Base-by-base conservation (phyloP, 1,284 basidiomycete genomes). In the Ustilago cynodontis region DNA sequence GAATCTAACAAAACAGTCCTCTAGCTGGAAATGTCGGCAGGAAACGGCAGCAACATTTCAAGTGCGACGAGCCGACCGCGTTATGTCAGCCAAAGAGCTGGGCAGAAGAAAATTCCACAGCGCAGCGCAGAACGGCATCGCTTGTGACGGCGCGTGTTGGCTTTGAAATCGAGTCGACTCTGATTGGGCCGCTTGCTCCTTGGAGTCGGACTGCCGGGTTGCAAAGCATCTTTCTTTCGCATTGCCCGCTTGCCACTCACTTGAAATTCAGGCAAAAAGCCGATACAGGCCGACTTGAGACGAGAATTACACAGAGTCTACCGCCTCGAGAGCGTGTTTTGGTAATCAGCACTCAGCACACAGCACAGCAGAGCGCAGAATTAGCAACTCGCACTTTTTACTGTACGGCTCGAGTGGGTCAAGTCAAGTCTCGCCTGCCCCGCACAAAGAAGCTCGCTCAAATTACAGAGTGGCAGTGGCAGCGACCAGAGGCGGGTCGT, bases 91-190 rank as follows among this genome's bases (percentile, higher is more conserved):
- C 22, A 37, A 22, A n/a, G 11, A 37, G 41, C 7, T 10, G 28
- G n/a, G 57, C 57, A 57, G 61, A 65, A 61, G 41, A 56, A 61
- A 50, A 51, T 54, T 31, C 49, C 31, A 26, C 28, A 18, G 49
- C 22, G 39, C 28, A 20, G 28, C 50, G 22, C 31, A 18, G 35
- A 24, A 9, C 20, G n/a, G 41, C 20, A n/a, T 43, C 41, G 54
- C 22, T 43, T 56, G 13, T 16, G 56, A 35, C 13, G 37, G 24
- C 35, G 31, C 33, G n/a, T 52, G 55, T 57, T 49, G 28, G 62
- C 56, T 59, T 66, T 66, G 64, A 66, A 60, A 66, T 66, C 31
- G 53, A 51, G 29, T 67, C 59, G 54, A 18, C 53, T 60, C 58
- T 60, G 65, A 66, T 60, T 66, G 58, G 65, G 29, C 49, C 57